Percentiles rank a stretch among this genome's conserved stretches.
These are phyloP conservation scores for Vitis cinerea DNA, from an alignment of 164 flowering plant genomes.

Conservation along the genomic window DNA sequence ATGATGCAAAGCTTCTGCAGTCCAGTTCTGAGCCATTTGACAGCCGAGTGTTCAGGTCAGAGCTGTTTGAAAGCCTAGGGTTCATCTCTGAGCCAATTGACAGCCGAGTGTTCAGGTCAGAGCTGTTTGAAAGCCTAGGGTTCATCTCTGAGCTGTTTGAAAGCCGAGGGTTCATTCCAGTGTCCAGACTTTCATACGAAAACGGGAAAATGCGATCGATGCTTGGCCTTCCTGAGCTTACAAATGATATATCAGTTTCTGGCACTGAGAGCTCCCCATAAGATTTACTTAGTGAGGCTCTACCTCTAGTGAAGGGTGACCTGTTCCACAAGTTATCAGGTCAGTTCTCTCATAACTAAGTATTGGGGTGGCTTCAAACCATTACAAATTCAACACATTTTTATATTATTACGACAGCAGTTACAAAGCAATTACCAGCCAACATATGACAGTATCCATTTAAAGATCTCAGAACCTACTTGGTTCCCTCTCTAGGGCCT, in stretches of 20 bases:
- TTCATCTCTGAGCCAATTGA: constrained; percentile 23
- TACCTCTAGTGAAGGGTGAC: constrained; percentile 52
- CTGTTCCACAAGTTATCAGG: constrained; percentile 23
- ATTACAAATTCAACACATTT: too few relatives aligned
- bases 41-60: constrained; percentile 26
- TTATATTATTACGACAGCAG: too few relatives aligned
- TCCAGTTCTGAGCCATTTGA: constrained; percentile 38
- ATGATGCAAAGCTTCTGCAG: constrained; percentile 17
- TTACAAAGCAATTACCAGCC: too few relatives aligned
- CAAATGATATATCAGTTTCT: constrained; percentile 58
- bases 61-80: constrained; percentile 28
- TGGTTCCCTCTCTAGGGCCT: too few relatives aligned
- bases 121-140: constrained; percentile 28
- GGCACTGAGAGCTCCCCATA: constrained; percentile 28
- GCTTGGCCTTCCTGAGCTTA: constrained; percentile 67
- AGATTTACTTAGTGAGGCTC: constrained; percentile 18
- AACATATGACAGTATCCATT: too few relatives aligned
- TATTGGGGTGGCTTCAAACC: too few relatives aligned
- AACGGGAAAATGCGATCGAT: constrained; percentile 42
- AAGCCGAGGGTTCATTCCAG: constrained; percentile 18
- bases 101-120: constrained; percentile 25
- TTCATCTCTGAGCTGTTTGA: constrained; percentile 32
- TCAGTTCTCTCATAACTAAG: background rate
- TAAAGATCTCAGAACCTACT: too few relatives aligned
- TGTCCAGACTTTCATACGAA: constrained; percentile 35